These are phyloP conservation scores for Tilletia horrida DNA, from an alignment of 1,284 basidiomycete genomes.

Conservation along the genomic window DNA sequence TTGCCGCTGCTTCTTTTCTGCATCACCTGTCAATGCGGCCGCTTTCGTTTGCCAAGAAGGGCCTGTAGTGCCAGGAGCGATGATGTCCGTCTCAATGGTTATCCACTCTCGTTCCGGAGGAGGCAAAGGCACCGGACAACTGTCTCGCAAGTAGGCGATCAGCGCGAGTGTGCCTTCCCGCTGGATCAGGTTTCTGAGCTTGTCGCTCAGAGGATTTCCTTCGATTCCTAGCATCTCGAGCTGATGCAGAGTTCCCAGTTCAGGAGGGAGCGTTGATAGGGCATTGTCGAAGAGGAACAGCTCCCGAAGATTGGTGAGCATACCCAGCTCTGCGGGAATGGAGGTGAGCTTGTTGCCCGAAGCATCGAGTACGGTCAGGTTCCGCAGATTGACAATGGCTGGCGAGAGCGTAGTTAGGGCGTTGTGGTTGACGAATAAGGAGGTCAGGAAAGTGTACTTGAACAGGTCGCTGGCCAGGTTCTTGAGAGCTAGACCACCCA, in stretches of 20 bases:
- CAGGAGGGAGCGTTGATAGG: slow-evolving; percentile 74
- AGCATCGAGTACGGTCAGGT: slow-evolving; percentile 85
- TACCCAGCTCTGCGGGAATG: slow-evolving; percentile 83
- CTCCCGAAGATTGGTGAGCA: slow-evolving; percentile 85
- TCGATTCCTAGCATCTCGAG: slow-evolving; percentile 90
- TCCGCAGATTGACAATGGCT: slow-evolving; percentile 76
- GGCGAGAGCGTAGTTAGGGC: slow-evolving; percentile 74
- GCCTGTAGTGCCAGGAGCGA: slow-evolving; percentile 47
- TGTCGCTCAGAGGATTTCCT: slow-evolving; percentile 83
- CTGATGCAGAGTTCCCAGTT: slow-evolving; percentile 87
- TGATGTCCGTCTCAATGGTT: slow-evolving; percentile 67
- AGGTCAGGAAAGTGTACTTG: slow-evolving; percentile 89
- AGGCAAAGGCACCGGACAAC: slow-evolving; percentile 73
- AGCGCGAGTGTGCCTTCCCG: slow-evolving; percentile 87
- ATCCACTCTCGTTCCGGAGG: slow-evolving; percentile 84
- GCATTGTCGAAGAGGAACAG: slow-evolving; percentile 94
- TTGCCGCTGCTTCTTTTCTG: neutral
- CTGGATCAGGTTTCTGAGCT: slow-evolving; percentile 76
- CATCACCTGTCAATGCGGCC: neutral
- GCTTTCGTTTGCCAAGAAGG: neutral
- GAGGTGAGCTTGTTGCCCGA: slow-evolving; percentile 80
- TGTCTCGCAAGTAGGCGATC: slow-evolving; percentile 82
- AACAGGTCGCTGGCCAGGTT: slow-evolving; percentile 77
- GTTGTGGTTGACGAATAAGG: slow-evolving; percentile 97
- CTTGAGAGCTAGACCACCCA: slow-evolving; percentile 92